A percentile compares a stretch with the other conserved stretches of the same genome.
phyloP scores from a whole-genome alignment of 1,139 yeast genomes.

The Yueomyces sp. region DNA sequence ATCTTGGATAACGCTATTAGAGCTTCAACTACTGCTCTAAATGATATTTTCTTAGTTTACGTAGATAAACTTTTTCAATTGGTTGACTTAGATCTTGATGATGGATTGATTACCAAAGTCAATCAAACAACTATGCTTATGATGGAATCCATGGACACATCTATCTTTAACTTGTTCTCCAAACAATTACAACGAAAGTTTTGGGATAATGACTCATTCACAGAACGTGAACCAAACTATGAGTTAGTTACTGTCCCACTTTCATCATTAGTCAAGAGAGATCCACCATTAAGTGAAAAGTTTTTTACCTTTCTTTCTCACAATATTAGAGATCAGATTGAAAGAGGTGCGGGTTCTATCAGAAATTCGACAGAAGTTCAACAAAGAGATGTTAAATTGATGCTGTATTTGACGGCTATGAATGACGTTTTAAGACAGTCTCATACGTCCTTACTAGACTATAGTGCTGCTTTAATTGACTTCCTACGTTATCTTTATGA shows the following conservation, averaged over 20 bases:
- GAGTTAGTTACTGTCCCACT: constrained; percentile 44
- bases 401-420: constrained; percentile 60
- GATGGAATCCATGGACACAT: constrained; percentile 59
- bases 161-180: constrained; percentile 31
- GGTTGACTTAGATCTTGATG: constrained; percentile 63
- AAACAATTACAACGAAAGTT: constrained; percentile 41
- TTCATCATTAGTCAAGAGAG: constrained; percentile 54
- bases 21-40: constrained; percentile 67
- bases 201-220: constrained; percentile 51
- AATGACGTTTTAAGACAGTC: constrained; percentile 67
- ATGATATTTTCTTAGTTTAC: constrained; percentile 44
- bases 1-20: constrained; percentile 45
- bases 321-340: constrained; percentile 52
- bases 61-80: constrained; percentile 49
- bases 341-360: constrained; percentile 74
- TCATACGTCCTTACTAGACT: constrained; percentile 35
- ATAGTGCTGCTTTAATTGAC: constrained; percentile 35
- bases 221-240: constrained; percentile 20
- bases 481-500: constrained; percentile 43
- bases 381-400: constrained; percentile 66
- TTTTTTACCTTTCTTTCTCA: constrained; percentile 16
- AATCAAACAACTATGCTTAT: constrained; percentile 58
- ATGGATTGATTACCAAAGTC: constrained; percentile 29
- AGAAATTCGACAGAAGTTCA: constrained; percentile 58
- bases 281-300: constrained; percentile 28